Percentiles rank a stretch among this genome's conserved stretches.
These are phyloP conservation scores for Zygotorulaspora mrakii DNA, from an alignment of 1,139 yeast genomes.

Conservation along the genomic window DNA sequence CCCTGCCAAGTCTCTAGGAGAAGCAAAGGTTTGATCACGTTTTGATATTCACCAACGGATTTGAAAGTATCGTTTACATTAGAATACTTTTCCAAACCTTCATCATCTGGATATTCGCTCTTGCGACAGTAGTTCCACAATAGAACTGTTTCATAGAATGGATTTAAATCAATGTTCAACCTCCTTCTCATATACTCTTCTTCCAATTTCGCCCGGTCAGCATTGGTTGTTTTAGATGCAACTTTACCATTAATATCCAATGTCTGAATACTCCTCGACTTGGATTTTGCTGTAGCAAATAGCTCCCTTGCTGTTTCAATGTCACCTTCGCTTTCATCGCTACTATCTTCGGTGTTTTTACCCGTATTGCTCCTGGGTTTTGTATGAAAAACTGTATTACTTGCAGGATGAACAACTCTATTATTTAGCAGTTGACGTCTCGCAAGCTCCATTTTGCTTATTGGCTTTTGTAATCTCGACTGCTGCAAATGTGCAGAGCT, in stretches of 20 bases:
- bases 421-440: conserved; percentile 36
- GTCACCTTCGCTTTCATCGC: conserved; percentile 38
- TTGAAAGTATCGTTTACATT: conserved; percentile 45
- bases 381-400: conserved; percentile 78
- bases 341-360: conserved; percentile 31
- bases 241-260: conserved; percentile 35
- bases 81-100: conserved; percentile 38
- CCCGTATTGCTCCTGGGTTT: conserved; percentile 15
- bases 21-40: conserved; percentile 71
- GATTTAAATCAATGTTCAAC: conserved; percentile 71
- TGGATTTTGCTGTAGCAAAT: conserved; percentile 35
- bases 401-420: conserved; percentile 53
- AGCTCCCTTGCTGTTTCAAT: conserved; percentile 38
- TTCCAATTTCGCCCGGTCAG: conserved; percentile 51
- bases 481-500: conserved; percentile 41
- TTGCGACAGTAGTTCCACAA: conserved; percentile 70
- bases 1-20: conserved; percentile 94
- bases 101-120: conserved; percentile 56
- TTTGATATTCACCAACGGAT: conserved; percentile 60
- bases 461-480: conserved; percentile 42
- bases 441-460: conserved; percentile 39
- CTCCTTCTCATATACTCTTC: conserved; percentile 79
- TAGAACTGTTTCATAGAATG: conserved; percentile 65
- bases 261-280: conserved; percentile 33
- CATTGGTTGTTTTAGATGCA: conserved; percentile 24